Evolutionary conservation across 2,329 filamentous ascomycete genomes (phyloP), one percentile per base, ranked within the genome.

Genomic region (Fusarium lateritium): DNA sequence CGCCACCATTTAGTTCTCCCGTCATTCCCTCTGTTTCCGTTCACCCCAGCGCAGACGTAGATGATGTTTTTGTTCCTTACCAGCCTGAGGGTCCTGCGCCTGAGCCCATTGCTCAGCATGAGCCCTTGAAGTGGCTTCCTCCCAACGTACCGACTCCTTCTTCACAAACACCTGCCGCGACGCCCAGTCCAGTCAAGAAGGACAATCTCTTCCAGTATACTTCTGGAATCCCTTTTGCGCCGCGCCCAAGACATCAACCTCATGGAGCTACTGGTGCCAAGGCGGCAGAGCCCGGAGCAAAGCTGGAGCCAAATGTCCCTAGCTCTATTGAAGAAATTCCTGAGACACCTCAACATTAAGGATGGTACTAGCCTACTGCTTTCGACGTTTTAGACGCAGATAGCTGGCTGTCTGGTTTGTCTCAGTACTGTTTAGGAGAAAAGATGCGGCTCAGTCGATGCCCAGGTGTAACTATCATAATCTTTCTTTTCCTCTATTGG

Each of bases 11-110:
- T 22, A 79, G 76, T 57, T 79, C 81, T 4, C 77, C 78, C 19
- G 50, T 60, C 6, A 62, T 76, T 11, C 74, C 75, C 4, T 75
- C 73, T 13, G 74, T 76, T 9, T 62, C 73, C 7, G 56, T 76
- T n/a, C 72, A 77, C 26, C 56, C 72, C 17, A 70, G 65, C 38
- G 66, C 60, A 24, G 73, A 77, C 42, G 44, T 56, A 5, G 50
- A 66, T 4, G 82, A 85, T 51, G 72, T 84, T 22, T 89, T 89
- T 63, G 79, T 89, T 24, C 81, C 81, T 0, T 88, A 88, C 65
- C 84, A 88, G 61, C 86, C 87, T 0, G 82, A 86, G n/a, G 87
- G 86, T 1, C 83, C 85, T 2, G 63, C 78, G 0, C 80, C 86
- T 1, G 73, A 77, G 6, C 53, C 81, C 1, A 65, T 83, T 17